Percentiles rank a stretch among this genome's conserved stretches.
phyloP scores from a whole-genome alignment of 768 basidiomycete genomes.

The Mrakia frigida region DNA sequence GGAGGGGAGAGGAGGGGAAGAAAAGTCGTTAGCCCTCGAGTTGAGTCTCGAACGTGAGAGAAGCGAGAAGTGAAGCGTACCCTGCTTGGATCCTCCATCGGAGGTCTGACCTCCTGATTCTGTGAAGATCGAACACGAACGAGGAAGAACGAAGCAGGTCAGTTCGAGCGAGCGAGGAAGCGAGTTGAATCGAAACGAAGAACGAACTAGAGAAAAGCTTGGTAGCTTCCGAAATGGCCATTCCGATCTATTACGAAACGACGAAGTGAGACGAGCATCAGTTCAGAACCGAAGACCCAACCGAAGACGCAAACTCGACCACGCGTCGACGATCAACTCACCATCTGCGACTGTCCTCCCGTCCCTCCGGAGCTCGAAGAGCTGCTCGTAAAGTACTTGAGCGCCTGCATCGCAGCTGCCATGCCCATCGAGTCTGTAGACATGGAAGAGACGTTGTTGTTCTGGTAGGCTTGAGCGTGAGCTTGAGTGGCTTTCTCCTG shows the following conservation, averaged over 20 bases:
- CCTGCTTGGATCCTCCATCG: conserved; percentile 20
- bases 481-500: conserved; percentile 24
- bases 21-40: too few species aligned
- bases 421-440: conserved; percentile 15
- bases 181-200: not conserved
- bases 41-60: too few species aligned
- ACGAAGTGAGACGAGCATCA: not conserved
- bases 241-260: conserved; percentile 17
- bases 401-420: conserved; percentile 29
- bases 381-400: conserved; percentile 26
- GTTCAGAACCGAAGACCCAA: not conserved
- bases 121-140: not conserved
- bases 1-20: too few species aligned
- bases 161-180: not conserved
- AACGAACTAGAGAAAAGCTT: conserved; percentile 24
- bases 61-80: too few species aligned
- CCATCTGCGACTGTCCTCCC: conserved; percentile 27
- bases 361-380: not conserved
- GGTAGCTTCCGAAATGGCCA: conserved; percentile 27
- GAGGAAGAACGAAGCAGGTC: not conserved
- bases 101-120: not conserved
- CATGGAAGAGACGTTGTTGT: conserved; percentile 10
- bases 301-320: too few species aligned
- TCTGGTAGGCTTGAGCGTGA: conserved; percentile 24
- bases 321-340: not conserved